Evolutionary conservation across 148 eudicot genomes (phyloP), one percentile per base, ranked within the genome.

Genomic region (Spergularia marina): DNA sequence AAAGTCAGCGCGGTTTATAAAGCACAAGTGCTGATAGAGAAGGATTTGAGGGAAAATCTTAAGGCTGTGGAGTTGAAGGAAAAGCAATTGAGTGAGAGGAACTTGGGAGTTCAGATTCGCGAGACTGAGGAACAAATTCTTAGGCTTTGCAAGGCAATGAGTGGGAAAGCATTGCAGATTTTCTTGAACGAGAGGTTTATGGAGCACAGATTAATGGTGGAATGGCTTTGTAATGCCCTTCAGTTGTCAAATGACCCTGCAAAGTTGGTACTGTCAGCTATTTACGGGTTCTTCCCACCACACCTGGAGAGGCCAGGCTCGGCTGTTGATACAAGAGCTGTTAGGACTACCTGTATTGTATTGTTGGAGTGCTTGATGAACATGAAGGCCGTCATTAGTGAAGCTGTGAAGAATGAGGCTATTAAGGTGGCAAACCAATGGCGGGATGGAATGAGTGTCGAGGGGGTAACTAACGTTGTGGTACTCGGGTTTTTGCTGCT

Each of bases 291-390:
- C 34, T 72, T 57, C 65, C 65, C 75, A 41, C 51, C 65, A 20
- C 61, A 57, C 18, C 52, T 72, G 14, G 53, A 57, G 34, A 58
- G 65, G 16, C 11, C n/a, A 18, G 49, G 63, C 41, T 59, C 41
- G 30, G 77, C 14, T 17, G 10, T 63, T 74, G 77, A 74, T 25
- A 56, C 52, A 17, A 64, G 52, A 12, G 77, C 70, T 64, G 59
- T 65, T 64, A 74, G 77, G 71, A 65, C 30, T 5, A 74, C 63
- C 16, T 74, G 77, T 13, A 41, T 74, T 61, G 20, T 74, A 34
- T n/a, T 74, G 61, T 39, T 74, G 62, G 77, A 74, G 71, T 58
- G 30, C 61, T 25, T 74, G 77, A 74, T 74, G 70, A 65, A 53
- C 53, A 65, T 65, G 60, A 53, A 74, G 1, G 39, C 63, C 15